Evolutionary conservation across 106 monocot species (phyloP).

Genomic region (Platanthera zijinensis): DNA sequence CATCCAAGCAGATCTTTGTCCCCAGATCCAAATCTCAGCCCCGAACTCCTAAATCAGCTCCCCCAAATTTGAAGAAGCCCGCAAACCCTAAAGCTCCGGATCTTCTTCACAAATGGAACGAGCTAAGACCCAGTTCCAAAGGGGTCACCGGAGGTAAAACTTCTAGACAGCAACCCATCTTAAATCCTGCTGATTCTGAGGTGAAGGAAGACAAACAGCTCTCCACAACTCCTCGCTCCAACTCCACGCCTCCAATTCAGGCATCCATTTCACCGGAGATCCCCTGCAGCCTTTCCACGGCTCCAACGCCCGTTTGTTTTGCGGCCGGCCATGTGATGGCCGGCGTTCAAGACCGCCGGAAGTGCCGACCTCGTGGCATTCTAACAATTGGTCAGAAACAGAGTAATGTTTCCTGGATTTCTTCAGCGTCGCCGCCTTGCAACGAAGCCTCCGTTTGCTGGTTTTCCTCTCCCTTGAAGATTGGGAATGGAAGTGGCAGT

Average conservation of each 20-base stretch:
- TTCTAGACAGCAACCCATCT: neutral
- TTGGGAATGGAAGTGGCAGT: neutral
- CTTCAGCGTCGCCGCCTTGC: conserved; percentile 25
- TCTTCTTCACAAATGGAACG: conserved; percentile 15
- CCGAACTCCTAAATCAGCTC: conserved; percentile 16
- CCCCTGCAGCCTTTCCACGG: conserved; percentile 18
- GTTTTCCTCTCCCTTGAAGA: conserved; percentile 48
- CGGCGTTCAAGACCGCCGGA: conserved; percentile 67
- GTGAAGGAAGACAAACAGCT: conserved; percentile 26
- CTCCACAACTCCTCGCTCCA: conserved; percentile 27
- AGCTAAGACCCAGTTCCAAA: conserved; percentile 10
- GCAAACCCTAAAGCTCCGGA: conserved; percentile 12
- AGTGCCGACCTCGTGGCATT: conserved; percentile 81
- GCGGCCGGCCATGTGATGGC: conserved; percentile 78
- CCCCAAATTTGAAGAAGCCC: conserved; percentile 13
- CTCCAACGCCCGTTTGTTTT: conserved; percentile 65
- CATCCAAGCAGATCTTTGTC: conserved; percentile 6
- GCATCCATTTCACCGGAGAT: conserved; percentile 88
- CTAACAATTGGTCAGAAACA: conserved; percentile 38
- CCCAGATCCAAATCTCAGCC: conserved; percentile 4
- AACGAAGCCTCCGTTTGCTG: conserved; percentile 61
- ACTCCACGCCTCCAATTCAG: conserved; percentile 72
- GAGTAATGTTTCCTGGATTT: conserved; percentile 5
- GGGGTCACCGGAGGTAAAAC: conserved; percentile 7
- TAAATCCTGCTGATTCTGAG: conserved; percentile 1